Conservation (phyloP, 2,329 filamentous ascomycete species). For the Pyrenophora teres region DNA sequence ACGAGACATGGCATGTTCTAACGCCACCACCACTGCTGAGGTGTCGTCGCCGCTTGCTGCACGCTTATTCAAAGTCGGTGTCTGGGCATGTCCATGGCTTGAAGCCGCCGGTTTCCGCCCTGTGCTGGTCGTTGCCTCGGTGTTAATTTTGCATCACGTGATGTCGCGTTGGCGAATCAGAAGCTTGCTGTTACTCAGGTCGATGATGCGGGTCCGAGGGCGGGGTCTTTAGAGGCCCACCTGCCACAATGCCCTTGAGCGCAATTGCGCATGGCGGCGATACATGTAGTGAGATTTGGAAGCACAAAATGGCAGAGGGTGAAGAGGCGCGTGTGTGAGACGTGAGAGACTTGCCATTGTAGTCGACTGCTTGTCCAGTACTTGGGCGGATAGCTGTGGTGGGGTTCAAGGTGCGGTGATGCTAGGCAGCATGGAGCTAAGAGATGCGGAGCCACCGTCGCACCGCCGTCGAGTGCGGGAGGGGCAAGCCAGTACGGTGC, state of each 20-base stretch:
- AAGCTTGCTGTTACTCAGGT: slow-evolving; percentile 1
- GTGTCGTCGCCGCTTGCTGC: not conserved
- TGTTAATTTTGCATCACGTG: slow-evolving; percentile 11
- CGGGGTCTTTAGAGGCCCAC: slow-evolving; percentile 21
- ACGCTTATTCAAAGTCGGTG: slow-evolving; percentile 12
- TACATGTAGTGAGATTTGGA: not conserved
- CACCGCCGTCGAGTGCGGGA: slow-evolving; percentile 13
- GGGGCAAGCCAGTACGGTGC: slow-evolving; percentile 29
- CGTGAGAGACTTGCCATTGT: not conserved
- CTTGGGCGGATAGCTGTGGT: slow-evolving; percentile 6
- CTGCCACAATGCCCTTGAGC: slow-evolving; percentile 1
- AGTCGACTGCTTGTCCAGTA: not conserved
- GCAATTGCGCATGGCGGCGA: not conserved
- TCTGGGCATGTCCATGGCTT: slow-evolving; percentile 10
- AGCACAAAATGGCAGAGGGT: not conserved
- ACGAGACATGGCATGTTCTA: slow-evolving; percentile 3
- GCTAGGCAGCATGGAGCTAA: slow-evolving; percentile 26
- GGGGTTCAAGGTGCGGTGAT: slow-evolving; percentile 16
- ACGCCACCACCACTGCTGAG: slow-evolving; percentile 2
- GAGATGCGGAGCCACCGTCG: slow-evolving; percentile 26
- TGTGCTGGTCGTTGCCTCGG: slow-evolving; percentile 10
- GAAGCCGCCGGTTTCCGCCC: slow-evolving; percentile 11
- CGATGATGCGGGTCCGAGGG: slow-evolving; percentile 10
- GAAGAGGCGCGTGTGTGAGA: not conserved
- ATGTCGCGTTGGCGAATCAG: slow-evolving; percentile 20